Conservation (phyloP, 202 grass and related monocot species). For the Zoysia matrella region DNA sequence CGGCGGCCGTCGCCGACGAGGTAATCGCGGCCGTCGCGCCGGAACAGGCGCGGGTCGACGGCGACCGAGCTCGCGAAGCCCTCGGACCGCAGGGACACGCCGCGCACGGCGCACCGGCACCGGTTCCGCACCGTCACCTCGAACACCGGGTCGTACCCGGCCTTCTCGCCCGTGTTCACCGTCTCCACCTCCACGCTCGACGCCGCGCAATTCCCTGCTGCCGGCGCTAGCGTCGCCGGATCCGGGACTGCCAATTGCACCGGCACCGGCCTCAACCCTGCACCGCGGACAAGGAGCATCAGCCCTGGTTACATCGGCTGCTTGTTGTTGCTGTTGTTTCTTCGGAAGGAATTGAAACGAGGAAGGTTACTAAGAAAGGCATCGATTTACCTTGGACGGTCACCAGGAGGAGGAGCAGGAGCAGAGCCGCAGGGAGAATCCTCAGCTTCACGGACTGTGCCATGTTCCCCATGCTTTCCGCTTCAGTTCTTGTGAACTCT, state of each 20-base stretch:
- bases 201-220: slow-evolving; percentile 25
- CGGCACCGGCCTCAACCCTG: slow-evolving; percentile 8
- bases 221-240: too few species aligned
- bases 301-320: neutral
- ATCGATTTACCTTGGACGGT: slow-evolving; percentile 30
- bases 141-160: slow-evolving; percentile 56
- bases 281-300: neutral
- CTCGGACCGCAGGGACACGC: slow-evolving; percentile 51
- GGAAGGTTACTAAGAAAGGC: neutral
- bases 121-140: slow-evolving; percentile 67
- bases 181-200: slow-evolving; percentile 54
- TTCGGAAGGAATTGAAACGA: neutral
- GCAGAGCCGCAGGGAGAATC: neutral
- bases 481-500: neutral
- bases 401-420: slow-evolving; percentile 13
- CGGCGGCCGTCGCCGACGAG: slow-evolving; percentile 54
- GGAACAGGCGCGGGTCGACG: slow-evolving; percentile 62
- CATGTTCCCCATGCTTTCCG: neutral
- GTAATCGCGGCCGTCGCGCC: slow-evolving; percentile 37
- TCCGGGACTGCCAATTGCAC: too few species aligned
- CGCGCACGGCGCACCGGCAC: slow-evolving; percentile 54
- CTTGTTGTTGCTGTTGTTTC: neutral
- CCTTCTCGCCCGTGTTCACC: slow-evolving; percentile 55
- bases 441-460: slow-evolving; percentile 23
- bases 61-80: slow-evolving; percentile 64